Base-by-base conservation (phyloP, 23 red algal genomes). In the Cyanidioschyzon merolae region DNA sequence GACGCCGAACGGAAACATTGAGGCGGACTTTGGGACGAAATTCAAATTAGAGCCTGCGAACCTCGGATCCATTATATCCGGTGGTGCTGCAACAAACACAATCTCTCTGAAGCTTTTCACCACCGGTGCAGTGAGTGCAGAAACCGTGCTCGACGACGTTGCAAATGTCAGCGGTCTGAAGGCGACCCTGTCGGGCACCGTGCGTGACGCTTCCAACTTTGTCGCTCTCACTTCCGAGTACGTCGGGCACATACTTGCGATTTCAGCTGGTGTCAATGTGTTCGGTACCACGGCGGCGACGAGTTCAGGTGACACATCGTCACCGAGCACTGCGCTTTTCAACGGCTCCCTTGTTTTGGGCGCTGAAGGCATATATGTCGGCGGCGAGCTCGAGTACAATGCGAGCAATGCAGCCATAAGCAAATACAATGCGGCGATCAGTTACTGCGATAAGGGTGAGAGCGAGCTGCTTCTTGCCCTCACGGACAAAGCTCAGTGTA, bases 41-140 rank as follows among this genome's bases (percentile, higher is more conserved):
- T 67, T 75, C 75, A 86, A 91, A 0, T 32, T 79, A n/a, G 82
- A 75, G 63, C 63, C 63, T 7, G 21, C 63, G 63, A 35, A 32
- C n/a, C 12, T 35, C 7, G 63, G 63, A 71, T 71, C 63, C n/a
- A 71, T 71, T 35, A 3, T 71, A 3, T 25, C 63, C 2, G 63
- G 63, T 35, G 32, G 63, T 71, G 63, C 63, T 7, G 29, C 63
- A 21, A 79, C 82, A 58, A 75, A 67, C 40, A 80, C 41, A 32
- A n/a, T 85, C 32, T 86, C 89, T n/a, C 75, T 63, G 41, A 91
- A 86, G 78, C 39, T 83, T 15, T 78, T 82, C 37, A 86, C 89
- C 1, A 31, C 51, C 21, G 89, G 79, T 36, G 68, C 37, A 27
- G 76, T 83, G 2, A 83, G 74, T 37, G 40, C 68, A 29, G 89